These are phyloP conservation scores for Penicillium janthinellum DNA, from an alignment of 2,329 filamentous ascomycete species.

Conservation along the genomic window DNA sequence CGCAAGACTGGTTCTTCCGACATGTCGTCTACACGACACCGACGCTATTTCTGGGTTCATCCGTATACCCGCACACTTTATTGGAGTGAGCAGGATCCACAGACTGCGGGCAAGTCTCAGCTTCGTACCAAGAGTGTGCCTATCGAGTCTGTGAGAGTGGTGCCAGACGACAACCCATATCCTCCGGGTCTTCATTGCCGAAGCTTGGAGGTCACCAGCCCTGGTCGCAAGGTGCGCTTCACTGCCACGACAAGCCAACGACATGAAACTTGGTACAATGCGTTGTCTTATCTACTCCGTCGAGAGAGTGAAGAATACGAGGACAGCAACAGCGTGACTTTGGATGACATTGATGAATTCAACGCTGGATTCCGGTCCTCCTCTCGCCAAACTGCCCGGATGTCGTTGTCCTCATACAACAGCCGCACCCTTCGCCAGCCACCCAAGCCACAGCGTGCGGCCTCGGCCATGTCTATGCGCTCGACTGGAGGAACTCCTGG, in stretches of 20 bases:
- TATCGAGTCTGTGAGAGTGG: conserved; percentile 89
- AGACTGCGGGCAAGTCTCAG: conserved; percentile 73
- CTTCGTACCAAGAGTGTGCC: conserved; percentile 84
- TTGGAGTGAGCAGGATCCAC: conserved; percentile 91
- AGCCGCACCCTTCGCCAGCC: conserved; percentile 70
- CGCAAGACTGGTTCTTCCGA: conserved; percentile 87
- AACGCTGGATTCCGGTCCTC: conserved; percentile 66
- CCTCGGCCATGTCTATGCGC: conserved; percentile 42
- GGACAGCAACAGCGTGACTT: conserved; percentile 59
- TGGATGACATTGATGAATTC: conserved; percentile 73
- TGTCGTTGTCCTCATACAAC: conserved; percentile 77
- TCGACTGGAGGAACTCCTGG: conserved; percentile 40
- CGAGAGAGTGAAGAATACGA: conserved; percentile 66
- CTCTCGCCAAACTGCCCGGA: conserved; percentile 57
- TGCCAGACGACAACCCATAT: conserved; percentile 92
- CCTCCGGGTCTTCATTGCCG: conserved; percentile 93
- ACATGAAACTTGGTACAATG: conserved; percentile 99
- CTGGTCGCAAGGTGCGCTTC: conserved; percentile 86
- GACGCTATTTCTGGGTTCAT: conserved; percentile 98
- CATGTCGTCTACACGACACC: conserved; percentile 85
- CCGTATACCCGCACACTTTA: conserved; percentile 95
- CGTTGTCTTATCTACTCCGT: conserved; percentile 86
- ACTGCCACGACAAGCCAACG: conserved; percentile 91
- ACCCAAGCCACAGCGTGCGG: conserved; percentile 54
- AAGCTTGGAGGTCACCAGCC: conserved; percentile 86